These are phyloP conservation scores for Rosa rugosa DNA, from an alignment of 306 rosid species.

Conservation along the genomic window DNA sequence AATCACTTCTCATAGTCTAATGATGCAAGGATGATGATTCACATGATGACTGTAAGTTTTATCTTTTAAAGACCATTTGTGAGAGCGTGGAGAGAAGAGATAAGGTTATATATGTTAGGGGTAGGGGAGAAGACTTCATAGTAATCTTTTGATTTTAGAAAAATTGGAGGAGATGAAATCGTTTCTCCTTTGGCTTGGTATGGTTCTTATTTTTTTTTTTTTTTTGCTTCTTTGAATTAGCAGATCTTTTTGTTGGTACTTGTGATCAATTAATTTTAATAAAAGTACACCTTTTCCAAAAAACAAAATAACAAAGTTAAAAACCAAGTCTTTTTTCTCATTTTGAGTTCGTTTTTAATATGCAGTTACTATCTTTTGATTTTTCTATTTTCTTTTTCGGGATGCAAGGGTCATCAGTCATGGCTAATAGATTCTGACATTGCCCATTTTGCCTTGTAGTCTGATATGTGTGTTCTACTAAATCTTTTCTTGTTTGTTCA, in stretches of 20 bases:
- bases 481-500: background rate
- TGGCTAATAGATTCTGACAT: background rate
- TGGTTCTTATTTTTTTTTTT: no score
- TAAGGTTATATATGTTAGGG: background rate
- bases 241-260: background rate
- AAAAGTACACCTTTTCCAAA: background rate
- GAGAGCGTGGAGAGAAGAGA: background rate
- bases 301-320: no score
- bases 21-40: background rate
- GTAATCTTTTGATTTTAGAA: background rate
- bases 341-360: background rate
- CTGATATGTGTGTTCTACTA: background rate
- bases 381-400: background rate
- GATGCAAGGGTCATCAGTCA: background rate
- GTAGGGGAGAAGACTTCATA: background rate
- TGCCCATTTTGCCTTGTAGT: background rate
- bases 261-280: background rate
- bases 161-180: background rate
- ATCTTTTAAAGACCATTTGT: background rate
- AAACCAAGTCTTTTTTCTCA: background rate
- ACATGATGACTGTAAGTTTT: background rate
- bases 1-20: background rate
- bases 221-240: no score
- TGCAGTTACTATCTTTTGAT: background rate
- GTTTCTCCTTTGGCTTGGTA: background rate